Base-by-base conservation (phyloP, 192 early-diverging fungal genomes). In the Coemansia erecta region DNA sequence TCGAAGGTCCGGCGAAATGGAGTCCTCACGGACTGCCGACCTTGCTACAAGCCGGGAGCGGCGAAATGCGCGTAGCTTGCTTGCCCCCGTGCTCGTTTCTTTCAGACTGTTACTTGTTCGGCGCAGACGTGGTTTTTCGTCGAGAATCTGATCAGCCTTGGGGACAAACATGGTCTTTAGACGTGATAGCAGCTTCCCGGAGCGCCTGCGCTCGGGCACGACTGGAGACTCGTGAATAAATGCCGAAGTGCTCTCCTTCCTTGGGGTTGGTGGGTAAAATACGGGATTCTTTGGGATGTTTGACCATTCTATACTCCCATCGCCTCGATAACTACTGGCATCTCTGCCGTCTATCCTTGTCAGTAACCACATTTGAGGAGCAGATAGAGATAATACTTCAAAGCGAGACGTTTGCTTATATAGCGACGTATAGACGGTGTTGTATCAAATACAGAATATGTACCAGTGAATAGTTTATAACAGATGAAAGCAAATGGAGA, bases 251-350 rank as follows among this genome's bases (percentile, higher is more conserved):
- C 40, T 8, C 13, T 60, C 41, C 23, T 57, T 64, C 12, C 40
- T 39, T 4, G 65, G 41, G 0, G 69, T 78, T 3, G 75, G 75
- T 15, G 75, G 75, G 52, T 78, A 72, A 42, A 78, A 78, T 10
- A 78, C 75, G 11, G 75, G 75, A 33, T 78, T 71, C n/a, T 53
- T 67, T 42, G 75, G 68, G 0, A 78, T 51, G 50, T 33, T 37
- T 11, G 23, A 26, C 61, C 52, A 60, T 10, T 19, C 57, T 14
- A 42, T 12, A 4, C 33, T 43, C 17, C 40, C 1, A 7, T 41
- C 41, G 8, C 45, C 22, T 13, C 3, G 24, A 45, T 39, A 6
- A 19, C 21, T 37, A 17, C 19, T 18, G 61, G 14, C 37, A 37
- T 37, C 18, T 19, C 31, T 39, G 37, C 19, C 19, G 42, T 40